Percentiles rank a stretch among this genome's conserved stretches.
phyloP scores from a whole-genome alignment of 2,329 filamentous ascomycete species.

The Chaetomiaceae sp. region DNA sequence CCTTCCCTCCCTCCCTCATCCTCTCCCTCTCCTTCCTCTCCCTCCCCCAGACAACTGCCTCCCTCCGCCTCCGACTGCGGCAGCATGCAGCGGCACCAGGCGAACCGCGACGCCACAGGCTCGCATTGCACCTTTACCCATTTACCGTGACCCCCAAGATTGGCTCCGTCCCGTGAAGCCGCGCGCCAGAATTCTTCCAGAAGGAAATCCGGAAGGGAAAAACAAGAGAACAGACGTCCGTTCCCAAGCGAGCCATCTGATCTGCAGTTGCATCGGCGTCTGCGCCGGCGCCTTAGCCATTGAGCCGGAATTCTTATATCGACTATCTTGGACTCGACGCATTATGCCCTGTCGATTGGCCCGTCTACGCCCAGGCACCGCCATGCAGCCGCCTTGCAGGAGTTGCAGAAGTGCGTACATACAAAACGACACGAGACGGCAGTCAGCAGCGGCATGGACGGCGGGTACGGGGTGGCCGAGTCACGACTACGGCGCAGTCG shows the following conservation, averaged over 20 bases:
- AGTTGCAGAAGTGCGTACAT: not conserved
- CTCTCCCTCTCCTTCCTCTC: not conserved
- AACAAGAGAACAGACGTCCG: not conserved
- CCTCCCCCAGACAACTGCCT: not conserved
- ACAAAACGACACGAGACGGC: not conserved
- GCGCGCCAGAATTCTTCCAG: slow-evolving; percentile 21
- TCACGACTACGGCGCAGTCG: not conserved
- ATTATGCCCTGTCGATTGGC: not conserved
- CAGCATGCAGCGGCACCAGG: not conserved
- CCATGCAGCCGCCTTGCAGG: slow-evolving; percentile 6
- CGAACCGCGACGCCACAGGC: slow-evolving; percentile 8
- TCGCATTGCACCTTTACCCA: slow-evolving; percentile 15
- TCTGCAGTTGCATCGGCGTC: slow-evolving; percentile 15
- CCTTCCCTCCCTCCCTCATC: too few species aligned
- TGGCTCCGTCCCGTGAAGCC: slow-evolving; percentile 2
- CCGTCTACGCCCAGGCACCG: not conserved
- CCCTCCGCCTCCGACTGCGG: not conserved
- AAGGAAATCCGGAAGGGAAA: slow-evolving; percentile 3
- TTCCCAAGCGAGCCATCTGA: slow-evolving; percentile 6
- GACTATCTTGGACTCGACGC: not conserved
- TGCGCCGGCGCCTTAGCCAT: slow-evolving; percentile 2
- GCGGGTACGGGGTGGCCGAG: not conserved
- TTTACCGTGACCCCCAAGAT: slow-evolving; percentile 4
- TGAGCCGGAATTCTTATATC: slow-evolving; percentile 11
- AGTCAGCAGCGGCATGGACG: slow-evolving; percentile 4